phyloP scores from a whole-genome alignment of 2,329 filamentous ascomycete species.

The Samsoniella hepiali region DNA sequence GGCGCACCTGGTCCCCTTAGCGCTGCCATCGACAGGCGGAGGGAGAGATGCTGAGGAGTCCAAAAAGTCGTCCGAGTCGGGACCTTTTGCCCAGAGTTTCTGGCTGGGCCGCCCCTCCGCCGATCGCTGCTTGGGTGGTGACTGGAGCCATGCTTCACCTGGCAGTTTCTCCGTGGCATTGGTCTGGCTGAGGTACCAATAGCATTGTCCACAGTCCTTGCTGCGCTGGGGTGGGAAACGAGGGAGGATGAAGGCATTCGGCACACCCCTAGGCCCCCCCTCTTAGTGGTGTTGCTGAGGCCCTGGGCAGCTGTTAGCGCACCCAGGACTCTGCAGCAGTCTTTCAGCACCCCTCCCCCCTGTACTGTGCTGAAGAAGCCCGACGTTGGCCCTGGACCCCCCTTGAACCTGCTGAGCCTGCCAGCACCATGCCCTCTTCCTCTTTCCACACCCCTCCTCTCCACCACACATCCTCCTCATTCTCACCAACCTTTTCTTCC shows the following conservation, averaged over 20 bases:
- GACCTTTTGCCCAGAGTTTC: conserved; percentile 6
- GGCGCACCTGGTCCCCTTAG: not conserved
- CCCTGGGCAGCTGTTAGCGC: not conserved
- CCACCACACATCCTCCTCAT: not conserved
- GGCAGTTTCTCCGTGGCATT: conserved; percentile 10
- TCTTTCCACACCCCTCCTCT: not conserved
- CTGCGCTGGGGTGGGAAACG: too few relatives aligned
- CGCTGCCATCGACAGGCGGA: not conserved
- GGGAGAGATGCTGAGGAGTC: not conserved
- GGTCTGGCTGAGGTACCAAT: not conserved
- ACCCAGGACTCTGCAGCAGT: not conserved
- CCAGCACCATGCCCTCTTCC: not conserved
- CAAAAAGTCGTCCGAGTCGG: not conserved
- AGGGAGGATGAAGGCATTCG: too few relatives aligned
- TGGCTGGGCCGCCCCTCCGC: conserved; percentile 5
- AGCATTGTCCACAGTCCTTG: not conserved
- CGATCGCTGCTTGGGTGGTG: not conserved
- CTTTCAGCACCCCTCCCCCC: not conserved
- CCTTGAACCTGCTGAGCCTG: not conserved
- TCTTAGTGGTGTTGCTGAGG: not conserved
- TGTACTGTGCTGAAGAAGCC: not conserved
- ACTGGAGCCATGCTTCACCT: conserved; percentile 12
- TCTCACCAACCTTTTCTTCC: conserved; percentile 6
- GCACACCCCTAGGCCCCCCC: too few relatives aligned
- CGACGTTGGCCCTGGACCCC: not conserved